phyloP scores from a whole-genome alignment of 805 yeast genomes.

The Spathaspora girioi region DNA sequence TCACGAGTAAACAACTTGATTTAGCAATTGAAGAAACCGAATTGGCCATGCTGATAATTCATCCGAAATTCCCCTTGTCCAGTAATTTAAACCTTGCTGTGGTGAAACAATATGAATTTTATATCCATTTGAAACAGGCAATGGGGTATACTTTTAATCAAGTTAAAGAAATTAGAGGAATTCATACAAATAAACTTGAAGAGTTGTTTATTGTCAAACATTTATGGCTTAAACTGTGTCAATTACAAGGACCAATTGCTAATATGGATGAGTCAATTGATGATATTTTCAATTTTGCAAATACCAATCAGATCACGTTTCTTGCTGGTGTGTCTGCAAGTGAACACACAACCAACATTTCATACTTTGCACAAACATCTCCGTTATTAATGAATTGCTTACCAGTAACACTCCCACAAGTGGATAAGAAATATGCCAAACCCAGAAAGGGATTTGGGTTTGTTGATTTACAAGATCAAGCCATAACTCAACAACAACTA shows the following conservation, averaged over 20 bases:
- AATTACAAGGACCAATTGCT: conserved; percentile 25
- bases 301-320: conserved; percentile 12
- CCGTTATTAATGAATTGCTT: conserved; percentile 24
- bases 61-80: conserved; percentile 11
- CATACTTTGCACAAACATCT: conserved; percentile 21
- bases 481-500: background rate
- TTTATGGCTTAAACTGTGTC: conserved; percentile 4
- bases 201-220: conserved; percentile 11
- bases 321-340: conserved; percentile 11
- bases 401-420: background rate
- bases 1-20: conserved; percentile 10
- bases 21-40: conserved; percentile 10
- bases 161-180: conserved; percentile 12
- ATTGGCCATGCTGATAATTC: conserved; percentile 8
- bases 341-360: background rate
- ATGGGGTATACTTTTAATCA: conserved; percentile 6
- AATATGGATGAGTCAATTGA: background rate
- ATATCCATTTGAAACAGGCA: conserved; percentile 10
- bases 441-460: conserved; percentile 29
- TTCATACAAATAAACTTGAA: conserved; percentile 1
- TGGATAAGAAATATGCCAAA: conserved; percentile 10
- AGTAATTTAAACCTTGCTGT: conserved; percentile 13
- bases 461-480: conserved; percentile 14
- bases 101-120: conserved; percentile 16
- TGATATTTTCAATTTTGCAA: conserved; percentile 9